Conservation (phyloP, 2,329 filamentous ascomycete species). For the Raffaelea albimanens region DNA sequence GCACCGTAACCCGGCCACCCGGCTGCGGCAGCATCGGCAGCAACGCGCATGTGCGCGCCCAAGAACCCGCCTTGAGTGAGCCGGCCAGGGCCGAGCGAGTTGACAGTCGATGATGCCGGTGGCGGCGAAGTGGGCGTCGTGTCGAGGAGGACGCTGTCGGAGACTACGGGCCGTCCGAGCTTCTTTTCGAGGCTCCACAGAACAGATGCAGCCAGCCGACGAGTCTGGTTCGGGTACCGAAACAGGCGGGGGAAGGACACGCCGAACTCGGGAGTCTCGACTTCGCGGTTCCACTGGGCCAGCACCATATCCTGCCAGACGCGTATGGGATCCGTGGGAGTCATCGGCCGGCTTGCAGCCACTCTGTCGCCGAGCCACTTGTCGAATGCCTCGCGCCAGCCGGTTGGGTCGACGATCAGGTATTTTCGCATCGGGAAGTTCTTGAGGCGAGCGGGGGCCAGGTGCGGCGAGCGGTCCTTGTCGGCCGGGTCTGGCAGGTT, state of each 20-base stretch:
- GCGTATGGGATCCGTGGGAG: conserved; percentile 10
- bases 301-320: conserved; percentile 18
- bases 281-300: conserved; percentile 13
- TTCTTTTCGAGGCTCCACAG: conserved; percentile 21
- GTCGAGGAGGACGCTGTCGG: conserved; percentile 7
- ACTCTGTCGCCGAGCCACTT: conserved; percentile 8
- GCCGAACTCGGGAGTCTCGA: conserved; percentile 13
- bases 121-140: not conserved
- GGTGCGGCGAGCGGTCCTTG: not conserved
- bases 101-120: not conserved
- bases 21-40: conserved; percentile 20
- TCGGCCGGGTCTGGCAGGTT: conserved; percentile 5
- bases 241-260: conserved; percentile 13
- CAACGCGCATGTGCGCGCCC: conserved; percentile 27
- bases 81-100: conserved; percentile 7
- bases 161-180: conserved; percentile 17
- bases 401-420: conserved; percentile 12
- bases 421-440: conserved; percentile 10
- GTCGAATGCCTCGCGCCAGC: conserved; percentile 14
- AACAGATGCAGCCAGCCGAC: conserved; percentile 21
- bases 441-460: conserved; percentile 5
- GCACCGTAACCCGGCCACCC: conserved; percentile 24
- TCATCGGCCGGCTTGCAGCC: conserved; percentile 1
- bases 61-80: conserved; percentile 22
- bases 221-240: conserved; percentile 6